A percentile compares a stretch with the other conserved stretches of the same genome.
These are phyloP conservation scores for Platismatia glauca DNA, from an alignment of 495 filamentous ascomycete species.

Conservation along the genomic window DNA sequence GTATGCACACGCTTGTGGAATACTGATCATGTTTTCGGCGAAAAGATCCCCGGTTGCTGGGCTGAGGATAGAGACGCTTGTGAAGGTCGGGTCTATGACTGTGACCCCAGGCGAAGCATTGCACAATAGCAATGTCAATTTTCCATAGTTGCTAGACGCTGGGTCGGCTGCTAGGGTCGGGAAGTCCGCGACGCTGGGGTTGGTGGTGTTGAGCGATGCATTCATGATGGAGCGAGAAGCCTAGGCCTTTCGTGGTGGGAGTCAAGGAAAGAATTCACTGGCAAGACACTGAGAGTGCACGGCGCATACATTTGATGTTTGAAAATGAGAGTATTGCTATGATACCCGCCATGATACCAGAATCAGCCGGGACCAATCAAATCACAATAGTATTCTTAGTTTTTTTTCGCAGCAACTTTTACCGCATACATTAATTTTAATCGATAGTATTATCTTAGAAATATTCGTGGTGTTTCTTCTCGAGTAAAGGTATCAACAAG, in stretches of 20 bases:
- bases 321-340: not conserved
- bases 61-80: not conserved
- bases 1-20: constrained; percentile 6
- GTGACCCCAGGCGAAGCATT: not conserved
- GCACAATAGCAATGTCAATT: not conserved
- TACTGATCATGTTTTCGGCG: not conserved
- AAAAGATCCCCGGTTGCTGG: not conserved
- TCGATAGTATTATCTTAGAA: not conserved
- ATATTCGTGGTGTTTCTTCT: not conserved
- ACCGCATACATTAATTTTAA: not conserved
- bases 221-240: not conserved
- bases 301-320: not conserved
- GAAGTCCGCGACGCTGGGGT: not conserved
- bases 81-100: not conserved
- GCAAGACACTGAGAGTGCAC: not conserved
- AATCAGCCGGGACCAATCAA: not conserved
- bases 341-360: too few relatives aligned
- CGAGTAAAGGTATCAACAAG: not conserved
- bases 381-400: not conserved
- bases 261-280: not conserved
- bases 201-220: not conserved
- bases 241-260: not conserved
- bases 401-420: not conserved
- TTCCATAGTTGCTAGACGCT: not conserved
- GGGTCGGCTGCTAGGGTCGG: not conserved